Percentiles rank a stretch among this genome's conserved stretches.
These are phyloP conservation scores for Tinospora cordifolia DNA, from an alignment of 164 flowering plant genomes.

Conservation along the genomic window DNA sequence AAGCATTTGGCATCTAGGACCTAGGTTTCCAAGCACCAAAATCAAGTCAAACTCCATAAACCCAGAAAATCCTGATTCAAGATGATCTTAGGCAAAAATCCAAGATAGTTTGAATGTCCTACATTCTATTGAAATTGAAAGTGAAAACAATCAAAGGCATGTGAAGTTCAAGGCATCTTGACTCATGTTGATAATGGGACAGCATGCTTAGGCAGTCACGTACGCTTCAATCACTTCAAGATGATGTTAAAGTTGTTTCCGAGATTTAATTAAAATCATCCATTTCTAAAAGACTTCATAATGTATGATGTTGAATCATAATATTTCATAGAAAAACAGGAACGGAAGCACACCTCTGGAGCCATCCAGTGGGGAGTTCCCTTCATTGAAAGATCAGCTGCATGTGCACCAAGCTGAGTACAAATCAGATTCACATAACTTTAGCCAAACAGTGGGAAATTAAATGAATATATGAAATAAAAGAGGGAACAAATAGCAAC, in stretches of 20 bases:
- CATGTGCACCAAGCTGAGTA: constrained; percentile 65
- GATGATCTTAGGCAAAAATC: no score
- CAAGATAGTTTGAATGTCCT: no score
- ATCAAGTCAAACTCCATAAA: background rate
- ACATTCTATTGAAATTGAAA: no score
- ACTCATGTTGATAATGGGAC: background rate
- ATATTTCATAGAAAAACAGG: background rate
- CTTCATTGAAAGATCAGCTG: constrained; percentile 69
- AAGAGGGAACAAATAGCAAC: background rate
- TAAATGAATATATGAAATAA: background rate
- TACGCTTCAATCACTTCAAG: background rate
- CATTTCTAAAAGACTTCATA: background rate
- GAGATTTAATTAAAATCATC: background rate
- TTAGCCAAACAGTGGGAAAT: background rate
- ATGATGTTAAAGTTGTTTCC: background rate
- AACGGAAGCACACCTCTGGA: constrained; percentile 64
- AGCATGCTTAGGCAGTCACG: background rate
- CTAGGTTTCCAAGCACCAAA: background rate
- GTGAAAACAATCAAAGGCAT: no score
- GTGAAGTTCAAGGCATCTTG: background rate
- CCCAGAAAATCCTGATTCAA: background rate
- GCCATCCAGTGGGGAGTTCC: constrained; percentile 99
- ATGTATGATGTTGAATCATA: background rate
- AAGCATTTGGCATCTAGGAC: background rate
- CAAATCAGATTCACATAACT: constrained; percentile 3